These are phyloP conservation scores for Cytidiella melzeri DNA, from an alignment of 768 basidiomycete species.

Conservation along the genomic window DNA sequence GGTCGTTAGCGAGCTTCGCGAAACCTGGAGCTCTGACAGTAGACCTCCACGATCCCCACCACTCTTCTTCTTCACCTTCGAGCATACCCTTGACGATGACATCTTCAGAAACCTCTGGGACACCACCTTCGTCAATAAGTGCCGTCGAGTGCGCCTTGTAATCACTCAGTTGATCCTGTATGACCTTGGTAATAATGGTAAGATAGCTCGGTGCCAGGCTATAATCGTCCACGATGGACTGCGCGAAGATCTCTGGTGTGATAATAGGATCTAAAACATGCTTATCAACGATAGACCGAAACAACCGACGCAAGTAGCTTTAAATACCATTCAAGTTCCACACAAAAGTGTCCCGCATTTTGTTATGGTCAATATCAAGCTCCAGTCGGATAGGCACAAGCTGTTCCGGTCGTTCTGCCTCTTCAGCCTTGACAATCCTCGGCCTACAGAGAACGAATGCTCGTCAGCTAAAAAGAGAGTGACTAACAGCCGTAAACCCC, in stretches of 20 bases:
- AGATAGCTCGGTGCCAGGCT: constrained; percentile 61
- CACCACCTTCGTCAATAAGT: constrained; percentile 38
- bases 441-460: constrained; percentile 45
- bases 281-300: background rate
- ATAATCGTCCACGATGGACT: constrained; percentile 90
- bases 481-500: constrained; percentile 77
- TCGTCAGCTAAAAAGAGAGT: constrained; percentile 15
- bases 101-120: constrained; percentile 22
- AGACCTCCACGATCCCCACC: constrained; percentile 75
- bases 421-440: constrained; percentile 46
- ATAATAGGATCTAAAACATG: constrained; percentile 70
- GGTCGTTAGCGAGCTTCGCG: constrained; percentile 24
- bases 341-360: constrained; percentile 92
- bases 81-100: constrained; percentile 36
- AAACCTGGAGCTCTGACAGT: constrained; percentile 36
- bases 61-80: constrained; percentile 43
- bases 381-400: constrained; percentile 96
- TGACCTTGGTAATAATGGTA: constrained; percentile 65
- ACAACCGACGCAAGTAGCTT: background rate
- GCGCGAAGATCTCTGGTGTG: constrained; percentile 86
- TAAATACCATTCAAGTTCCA: constrained; percentile 88
- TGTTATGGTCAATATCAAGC: constrained; percentile 90
- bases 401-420: constrained; percentile 63
- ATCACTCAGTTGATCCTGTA: constrained; percentile 84
- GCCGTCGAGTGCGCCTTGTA: constrained; percentile 61